Conservation (phyloP, 768 basidiomycete genomes). For the Kwoniella newhampshirensis region DNA sequence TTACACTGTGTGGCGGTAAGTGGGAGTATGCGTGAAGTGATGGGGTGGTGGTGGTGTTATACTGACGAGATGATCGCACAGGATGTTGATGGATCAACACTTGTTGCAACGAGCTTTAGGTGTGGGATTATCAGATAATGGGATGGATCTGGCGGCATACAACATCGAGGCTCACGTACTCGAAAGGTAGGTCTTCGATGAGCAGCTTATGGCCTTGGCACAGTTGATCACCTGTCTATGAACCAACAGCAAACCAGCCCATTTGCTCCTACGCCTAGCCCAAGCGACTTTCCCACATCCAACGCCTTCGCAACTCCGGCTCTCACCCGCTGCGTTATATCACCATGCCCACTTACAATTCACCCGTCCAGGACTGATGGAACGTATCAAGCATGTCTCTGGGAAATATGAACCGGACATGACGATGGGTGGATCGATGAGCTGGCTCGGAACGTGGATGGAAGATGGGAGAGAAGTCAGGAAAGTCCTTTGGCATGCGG, state of each 20-base stretch:
- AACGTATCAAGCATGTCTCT: conserved; percentile 34
- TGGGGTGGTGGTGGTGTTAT: too few relatives aligned
- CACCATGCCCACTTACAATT: conserved; percentile 40
- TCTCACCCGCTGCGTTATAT: conserved; percentile 39
- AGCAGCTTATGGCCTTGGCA: too few relatives aligned
- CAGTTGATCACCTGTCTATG: too few relatives aligned
- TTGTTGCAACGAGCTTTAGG: conserved; percentile 24
- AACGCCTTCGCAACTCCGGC: conserved; percentile 25
- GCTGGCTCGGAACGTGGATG: conserved; percentile 40
- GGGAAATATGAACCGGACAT: conserved; percentile 42
- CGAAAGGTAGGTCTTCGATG: conserved; percentile 28
- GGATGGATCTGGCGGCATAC: conserved; percentile 13
- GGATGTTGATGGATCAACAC: conserved; percentile 31
- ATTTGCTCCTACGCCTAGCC: conserved; percentile 20
- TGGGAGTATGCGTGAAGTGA: neutral
- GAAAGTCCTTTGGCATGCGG: conserved; percentile 38
- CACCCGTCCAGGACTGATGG: conserved; percentile 36
- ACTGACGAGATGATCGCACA: neutral
- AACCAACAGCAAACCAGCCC: conserved; percentile 17
- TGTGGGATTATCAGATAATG: conserved; percentile 21
- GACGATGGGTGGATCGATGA: conserved; percentile 24
- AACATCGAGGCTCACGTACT: conserved; percentile 20
- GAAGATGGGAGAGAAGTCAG: conserved; percentile 28
- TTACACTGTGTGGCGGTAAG: conserved; percentile 40
- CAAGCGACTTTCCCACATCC: conserved; percentile 15